Conservation (phyloP, 768 basidiomycete genomes). For the Tephrocybe sp. region DNA sequence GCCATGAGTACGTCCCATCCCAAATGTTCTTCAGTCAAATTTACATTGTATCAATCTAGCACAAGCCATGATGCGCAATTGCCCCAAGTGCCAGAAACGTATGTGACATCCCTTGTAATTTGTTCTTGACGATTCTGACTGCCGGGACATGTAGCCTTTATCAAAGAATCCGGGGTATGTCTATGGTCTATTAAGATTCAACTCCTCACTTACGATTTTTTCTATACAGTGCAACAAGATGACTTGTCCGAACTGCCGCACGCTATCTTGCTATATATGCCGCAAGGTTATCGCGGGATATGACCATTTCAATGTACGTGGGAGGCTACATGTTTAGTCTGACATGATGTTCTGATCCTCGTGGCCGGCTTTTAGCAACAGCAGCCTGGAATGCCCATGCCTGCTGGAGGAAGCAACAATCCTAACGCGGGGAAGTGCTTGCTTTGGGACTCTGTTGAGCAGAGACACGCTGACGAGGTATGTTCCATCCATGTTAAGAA, state of each 20-base stretch:
- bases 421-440: slow-evolving; percentile 45
- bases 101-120: slow-evolving; percentile 6
- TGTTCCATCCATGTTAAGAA: background rate
- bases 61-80: slow-evolving; percentile 80
- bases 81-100: slow-evolving; percentile 86
- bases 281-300: slow-evolving; percentile 70
- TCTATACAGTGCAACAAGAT: slow-evolving; percentile 85
- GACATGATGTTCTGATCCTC: slow-evolving; percentile 5
- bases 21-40: too few relatives aligned
- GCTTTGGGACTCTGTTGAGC: slow-evolving; percentile 68
- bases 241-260: slow-evolving; percentile 68
- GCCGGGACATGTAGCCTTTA: slow-evolving; percentile 66
- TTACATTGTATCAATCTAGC: slow-evolving; percentile 36
- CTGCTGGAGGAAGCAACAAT: slow-evolving; percentile 21
- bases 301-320: slow-evolving; percentile 65
- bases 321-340: background rate
- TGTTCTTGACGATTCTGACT: slow-evolving; percentile 3
- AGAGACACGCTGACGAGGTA: slow-evolving; percentile 67
- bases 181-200: background rate
- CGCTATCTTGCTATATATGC: slow-evolving; percentile 84
- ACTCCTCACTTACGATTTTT: slow-evolving; percentile 1
- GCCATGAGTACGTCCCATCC: slow-evolving; percentile 79
- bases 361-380: slow-evolving; percentile 12
- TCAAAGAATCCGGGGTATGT: slow-evolving; percentile 76
- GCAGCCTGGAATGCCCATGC: slow-evolving; percentile 2